Percentiles rank a stretch among this genome's conserved stretches.
phyloP scores from a whole-genome alignment of 2,329 filamentous ascomycete genomes.

The Hymenoscyphus linearis region DNA sequence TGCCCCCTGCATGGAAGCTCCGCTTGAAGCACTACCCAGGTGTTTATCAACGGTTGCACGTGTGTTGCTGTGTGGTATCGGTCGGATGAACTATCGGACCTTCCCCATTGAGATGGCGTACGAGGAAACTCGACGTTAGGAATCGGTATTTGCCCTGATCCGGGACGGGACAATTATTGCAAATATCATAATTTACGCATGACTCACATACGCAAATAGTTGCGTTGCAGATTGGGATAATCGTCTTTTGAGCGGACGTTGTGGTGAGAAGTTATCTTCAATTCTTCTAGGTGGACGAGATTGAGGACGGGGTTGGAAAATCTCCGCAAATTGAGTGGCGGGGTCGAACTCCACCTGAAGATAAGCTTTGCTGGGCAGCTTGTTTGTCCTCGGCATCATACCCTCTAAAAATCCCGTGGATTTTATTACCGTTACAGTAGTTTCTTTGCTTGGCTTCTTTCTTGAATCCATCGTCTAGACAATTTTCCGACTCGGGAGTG shows the following conservation, averaged over 20 bases:
- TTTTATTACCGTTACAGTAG: not conserved
- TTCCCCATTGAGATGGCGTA: slow-evolving; percentile 2
- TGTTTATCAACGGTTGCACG: slow-evolving; percentile 2
- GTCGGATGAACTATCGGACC: not conserved
- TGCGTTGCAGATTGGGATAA: too few relatives aligned
- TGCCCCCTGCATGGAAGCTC: not conserved
- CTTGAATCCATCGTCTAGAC: too few relatives aligned
- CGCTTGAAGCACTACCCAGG: not conserved
- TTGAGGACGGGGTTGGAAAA: not conserved
- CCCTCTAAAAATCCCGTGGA: not conserved
- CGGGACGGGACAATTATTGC: not conserved
- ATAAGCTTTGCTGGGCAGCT: not conserved
- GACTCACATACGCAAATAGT: too few relatives aligned
- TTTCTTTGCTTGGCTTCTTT: too few relatives aligned
- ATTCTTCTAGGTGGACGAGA: not conserved
- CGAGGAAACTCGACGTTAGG: not conserved
- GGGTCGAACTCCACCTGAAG: not conserved
- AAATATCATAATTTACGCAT: too few relatives aligned
- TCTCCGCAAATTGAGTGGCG: not conserved
- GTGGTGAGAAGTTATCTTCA: too few relatives aligned
- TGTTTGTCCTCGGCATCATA: not conserved
- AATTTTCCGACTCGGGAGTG: too few relatives aligned
- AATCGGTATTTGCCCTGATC: not conserved
- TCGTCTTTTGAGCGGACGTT: too few relatives aligned
- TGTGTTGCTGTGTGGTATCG: not conserved